Percentiles rank a stretch among this genome's conserved stretches.
Evolutionary conservation across 768 basidiomycete species (phyloP).

Genomic region (Nidularia sp.): DNA sequence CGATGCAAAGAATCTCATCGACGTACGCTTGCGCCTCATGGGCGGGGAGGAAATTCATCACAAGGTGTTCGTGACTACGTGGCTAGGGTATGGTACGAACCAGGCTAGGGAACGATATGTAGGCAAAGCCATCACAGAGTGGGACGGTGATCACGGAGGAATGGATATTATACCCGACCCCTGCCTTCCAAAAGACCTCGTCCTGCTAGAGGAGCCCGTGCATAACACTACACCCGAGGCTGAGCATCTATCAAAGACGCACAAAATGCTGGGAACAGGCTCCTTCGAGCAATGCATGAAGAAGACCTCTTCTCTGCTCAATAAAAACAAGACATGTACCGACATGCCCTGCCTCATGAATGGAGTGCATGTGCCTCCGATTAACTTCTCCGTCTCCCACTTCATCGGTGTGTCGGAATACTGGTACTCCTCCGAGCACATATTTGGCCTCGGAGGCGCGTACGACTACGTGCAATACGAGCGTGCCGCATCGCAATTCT

Average conservation of each 20-base stretch:
- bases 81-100: constrained; percentile 98
- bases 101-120: constrained; percentile 94
- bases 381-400: constrained; percentile 88
- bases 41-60: constrained; percentile 86
- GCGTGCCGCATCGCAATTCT: constrained; percentile 85
- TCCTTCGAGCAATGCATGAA: constrained; percentile 83
- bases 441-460: constrained; percentile 89
- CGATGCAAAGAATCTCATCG: constrained; percentile 62
- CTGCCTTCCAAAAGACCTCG: constrained; percentile 79
- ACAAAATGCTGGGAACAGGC: constrained; percentile 78
- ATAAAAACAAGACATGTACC: constrained; percentile 79
- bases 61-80: constrained; percentile 95
- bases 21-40: constrained; percentile 77
- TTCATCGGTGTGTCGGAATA: constrained; percentile 99
- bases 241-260: constrained; percentile 44
- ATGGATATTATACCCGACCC: constrained; percentile 67
- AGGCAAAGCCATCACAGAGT: constrained; percentile 55
- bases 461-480: constrained; percentile 98
- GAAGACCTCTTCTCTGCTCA: constrained; percentile 71
- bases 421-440: constrained; percentile 98
- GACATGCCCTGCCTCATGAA: constrained; percentile 90
- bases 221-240: constrained; percentile 31
- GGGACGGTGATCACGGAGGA: constrained; percentile 35
- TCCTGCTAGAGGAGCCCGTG: constrained; percentile 53
- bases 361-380: constrained; percentile 88